Conservation (phyloP, 2,329 filamentous ascomycete genomes). For the Botryotinia globosa region DNA sequence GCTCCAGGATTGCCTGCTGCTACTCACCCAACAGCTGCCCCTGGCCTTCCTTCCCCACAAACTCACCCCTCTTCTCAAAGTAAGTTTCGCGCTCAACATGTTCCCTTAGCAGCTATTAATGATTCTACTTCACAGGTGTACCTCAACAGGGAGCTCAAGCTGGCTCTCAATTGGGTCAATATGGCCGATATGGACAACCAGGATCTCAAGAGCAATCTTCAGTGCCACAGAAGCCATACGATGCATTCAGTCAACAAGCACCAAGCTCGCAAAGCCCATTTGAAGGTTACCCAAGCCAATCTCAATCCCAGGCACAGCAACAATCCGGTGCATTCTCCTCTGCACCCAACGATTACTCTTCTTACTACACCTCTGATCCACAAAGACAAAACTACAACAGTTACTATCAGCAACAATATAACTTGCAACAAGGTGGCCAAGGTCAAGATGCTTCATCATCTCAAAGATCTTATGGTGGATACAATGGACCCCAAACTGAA, state of each 20-base stretch:
- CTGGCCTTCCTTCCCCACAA: conserved; percentile 40
- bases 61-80: conserved; percentile 41
- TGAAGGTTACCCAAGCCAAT: conserved; percentile 58
- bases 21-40: conserved; percentile 43
- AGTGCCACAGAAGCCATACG: conserved; percentile 75
- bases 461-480: conserved; percentile 75
- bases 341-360: conserved; percentile 74
- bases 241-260: conserved; percentile 78
- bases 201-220: conserved; percentile 58
- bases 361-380: conserved; percentile 79
- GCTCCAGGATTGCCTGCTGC: conserved; percentile 50
- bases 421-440: conserved; percentile 51
- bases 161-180: conserved; percentile 49
- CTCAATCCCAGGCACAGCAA: conserved; percentile 56
- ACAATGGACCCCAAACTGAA: conserved; percentile 63
- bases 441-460: conserved; percentile 68
- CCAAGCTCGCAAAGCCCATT: conserved; percentile 56
- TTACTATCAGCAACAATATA: conserved; percentile 60
- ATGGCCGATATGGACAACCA: conserved; percentile 65
- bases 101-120: neutral
- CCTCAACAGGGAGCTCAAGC: conserved; percentile 37
- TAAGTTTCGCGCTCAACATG: conserved; percentile 19
- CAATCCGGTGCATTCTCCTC: conserved; percentile 68
- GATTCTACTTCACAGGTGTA: neutral
- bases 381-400: conserved; percentile 73